These are phyloP conservation scores for Angophora floribunda DNA, from an alignment of 345 rosid genomes.

Conservation along the genomic window DNA sequence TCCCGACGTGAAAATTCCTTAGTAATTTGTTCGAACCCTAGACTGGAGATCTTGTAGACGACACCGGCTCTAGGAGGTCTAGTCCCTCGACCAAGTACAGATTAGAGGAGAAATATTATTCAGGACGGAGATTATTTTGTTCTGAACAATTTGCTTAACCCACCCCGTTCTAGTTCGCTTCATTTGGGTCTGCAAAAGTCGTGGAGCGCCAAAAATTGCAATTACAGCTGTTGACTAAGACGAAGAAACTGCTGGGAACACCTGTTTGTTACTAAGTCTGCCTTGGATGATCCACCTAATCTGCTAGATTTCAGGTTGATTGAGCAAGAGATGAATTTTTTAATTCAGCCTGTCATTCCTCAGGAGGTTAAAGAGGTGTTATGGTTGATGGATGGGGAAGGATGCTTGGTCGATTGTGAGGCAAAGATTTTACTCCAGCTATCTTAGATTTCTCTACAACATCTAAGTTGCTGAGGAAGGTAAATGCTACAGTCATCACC, in stretches of 20 bases:
- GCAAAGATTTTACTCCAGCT: neutral
- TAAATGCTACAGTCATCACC: neutral
- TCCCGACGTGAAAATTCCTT: neutral
- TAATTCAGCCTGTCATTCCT: neutral
- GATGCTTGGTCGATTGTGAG: neutral
- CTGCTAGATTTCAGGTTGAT: neutral
- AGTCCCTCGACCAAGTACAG: neutral
- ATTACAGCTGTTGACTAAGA: neutral
- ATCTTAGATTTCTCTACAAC: neutral
- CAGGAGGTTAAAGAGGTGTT: neutral
- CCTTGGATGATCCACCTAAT: neutral
- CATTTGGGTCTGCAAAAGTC: neutral
- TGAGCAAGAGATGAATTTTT: neutral
- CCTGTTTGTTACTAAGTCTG: neutral
- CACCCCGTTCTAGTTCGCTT: neutral
- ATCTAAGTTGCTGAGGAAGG: neutral
- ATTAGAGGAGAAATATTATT: neutral
- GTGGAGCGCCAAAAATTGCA: neutral
- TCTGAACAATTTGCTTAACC: neutral
- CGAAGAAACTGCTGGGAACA: neutral
- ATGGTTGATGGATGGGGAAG: neutral
- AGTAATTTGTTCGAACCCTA: neutral
- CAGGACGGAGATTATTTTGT: neutral
- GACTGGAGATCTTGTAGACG: neutral
- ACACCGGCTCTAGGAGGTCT: neutral